Percentiles rank a stretch among this genome's conserved stretches.
Conservation (phyloP, 2,329 filamentous ascomycete species). For the Dichotomopilus funicola region DNA sequence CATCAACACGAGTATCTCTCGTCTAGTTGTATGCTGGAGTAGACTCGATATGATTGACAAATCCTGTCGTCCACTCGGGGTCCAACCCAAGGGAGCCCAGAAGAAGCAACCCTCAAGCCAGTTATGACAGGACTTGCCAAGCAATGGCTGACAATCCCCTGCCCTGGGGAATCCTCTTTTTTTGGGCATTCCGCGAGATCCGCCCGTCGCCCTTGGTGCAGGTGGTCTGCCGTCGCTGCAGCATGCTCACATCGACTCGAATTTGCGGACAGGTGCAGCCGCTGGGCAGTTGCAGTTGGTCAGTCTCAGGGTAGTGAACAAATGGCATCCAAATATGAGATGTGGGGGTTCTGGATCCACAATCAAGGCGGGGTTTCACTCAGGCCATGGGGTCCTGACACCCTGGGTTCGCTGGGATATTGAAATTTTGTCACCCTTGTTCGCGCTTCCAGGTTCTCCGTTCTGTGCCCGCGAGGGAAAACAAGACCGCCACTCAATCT, state of each 20-base stretch:
- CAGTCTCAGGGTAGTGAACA: background rate
- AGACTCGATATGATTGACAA: too few species aligned
- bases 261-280: background rate
- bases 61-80: too few species aligned
- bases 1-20: too few species aligned
- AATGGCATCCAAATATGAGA: background rate
- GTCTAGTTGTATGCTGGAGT: too few species aligned
- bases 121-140: too few species aligned
- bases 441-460: background rate
- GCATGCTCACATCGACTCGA: background rate
- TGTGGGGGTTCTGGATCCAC: background rate
- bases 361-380: slow-evolving; percentile 7
- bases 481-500: slow-evolving; percentile 7
- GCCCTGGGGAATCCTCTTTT: background rate
- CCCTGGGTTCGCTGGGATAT: background rate
- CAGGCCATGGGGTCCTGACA: background rate
- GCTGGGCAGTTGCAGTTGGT: background rate
- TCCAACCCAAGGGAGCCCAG: too few species aligned
- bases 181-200: background rate
- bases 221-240: background rate
- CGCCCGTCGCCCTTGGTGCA: background rate
- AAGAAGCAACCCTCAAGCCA: too few species aligned
- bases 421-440: slow-evolving; percentile 9
- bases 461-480: background rate
- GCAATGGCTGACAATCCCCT: background rate